Conservation (phyloP, 164 flowering plant species). For the Aristolochia californica region DNA sequence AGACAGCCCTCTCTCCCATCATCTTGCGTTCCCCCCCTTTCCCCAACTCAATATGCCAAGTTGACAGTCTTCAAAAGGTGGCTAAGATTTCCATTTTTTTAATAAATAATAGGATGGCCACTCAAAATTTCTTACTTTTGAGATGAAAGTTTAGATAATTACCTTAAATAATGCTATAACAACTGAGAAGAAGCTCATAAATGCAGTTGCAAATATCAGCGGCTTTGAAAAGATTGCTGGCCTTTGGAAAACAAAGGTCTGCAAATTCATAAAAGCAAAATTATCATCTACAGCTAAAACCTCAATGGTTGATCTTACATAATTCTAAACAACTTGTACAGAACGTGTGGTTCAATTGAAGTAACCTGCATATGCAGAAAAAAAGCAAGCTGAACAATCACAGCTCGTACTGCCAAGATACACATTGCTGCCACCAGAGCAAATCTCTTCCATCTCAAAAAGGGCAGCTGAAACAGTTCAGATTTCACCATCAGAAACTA, state of each 20-base stretch:
- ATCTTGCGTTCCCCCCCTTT: too few relatives aligned
- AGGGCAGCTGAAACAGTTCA: constrained; percentile 48
- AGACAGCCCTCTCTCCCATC: too few relatives aligned
- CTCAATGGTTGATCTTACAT: background rate
- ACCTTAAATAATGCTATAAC: constrained; percentile 98
- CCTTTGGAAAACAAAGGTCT: constrained; percentile 67
- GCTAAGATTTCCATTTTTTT: too few relatives aligned
- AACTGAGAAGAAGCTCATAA: constrained; percentile 98
- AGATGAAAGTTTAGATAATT: constrained; percentile 5
- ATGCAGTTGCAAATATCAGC: constrained; percentile 81
- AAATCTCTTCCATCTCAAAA: constrained; percentile 88
- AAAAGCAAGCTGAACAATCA: constrained; percentile 88
- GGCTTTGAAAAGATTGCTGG: constrained; percentile 64
- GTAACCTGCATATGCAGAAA: constrained; percentile 78
- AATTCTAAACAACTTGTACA: background rate
- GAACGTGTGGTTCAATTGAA: background rate
- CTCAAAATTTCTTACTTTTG: too few relatives aligned
- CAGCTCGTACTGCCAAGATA: constrained; percentile 87
- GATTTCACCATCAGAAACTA: constrained; percentile 1
- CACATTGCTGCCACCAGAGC: constrained; percentile 86
- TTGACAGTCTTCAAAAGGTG: too few relatives aligned
- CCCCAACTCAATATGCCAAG: too few relatives aligned
- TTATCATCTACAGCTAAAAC: background rate
- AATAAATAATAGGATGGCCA: too few relatives aligned
- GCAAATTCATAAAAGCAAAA: constrained; percentile 12